Evolutionary conservation across 805 yeast species (phyloP).

Genomic region (Wickerhamiella siamensis): DNA sequence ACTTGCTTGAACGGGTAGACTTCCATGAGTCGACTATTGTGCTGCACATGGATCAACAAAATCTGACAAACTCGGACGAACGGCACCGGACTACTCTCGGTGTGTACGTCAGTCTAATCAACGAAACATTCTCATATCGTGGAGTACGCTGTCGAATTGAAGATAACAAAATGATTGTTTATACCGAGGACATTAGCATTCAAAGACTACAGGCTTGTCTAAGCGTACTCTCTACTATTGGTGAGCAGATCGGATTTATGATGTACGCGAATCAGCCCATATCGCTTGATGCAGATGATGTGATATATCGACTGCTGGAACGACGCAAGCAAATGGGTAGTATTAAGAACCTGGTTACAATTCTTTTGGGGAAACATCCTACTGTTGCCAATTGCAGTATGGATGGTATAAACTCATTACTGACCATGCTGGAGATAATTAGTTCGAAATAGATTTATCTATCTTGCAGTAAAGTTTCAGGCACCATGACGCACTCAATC

Average conservation of each 20-base stretch:
- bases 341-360: slow-evolving; percentile 16
- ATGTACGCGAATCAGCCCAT: slow-evolving; percentile 18
- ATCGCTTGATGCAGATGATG: slow-evolving; percentile 21
- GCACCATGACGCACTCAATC: background rate
- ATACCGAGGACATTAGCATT: slow-evolving; percentile 41
- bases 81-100: slow-evolving; percentile 61
- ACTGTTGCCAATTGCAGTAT: slow-evolving; percentile 21
- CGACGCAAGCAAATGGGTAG: slow-evolving; percentile 5
- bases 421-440: slow-evolving; percentile 17
- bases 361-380: slow-evolving; percentile 21
- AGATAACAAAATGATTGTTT: slow-evolving; percentile 55
- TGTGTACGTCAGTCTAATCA: slow-evolving; percentile 71
- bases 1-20: slow-evolving; percentile 64
- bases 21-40: slow-evolving; percentile 63
- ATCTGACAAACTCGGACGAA: slow-evolving; percentile 34
- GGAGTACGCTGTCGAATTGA: slow-evolving; percentile 68
- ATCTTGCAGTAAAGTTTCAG: background rate
- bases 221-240: slow-evolving; percentile 7
- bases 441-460: background rate
- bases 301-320: slow-evolving; percentile 21
- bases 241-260: slow-evolving; percentile 16
- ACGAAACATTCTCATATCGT: slow-evolving; percentile 42
- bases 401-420: slow-evolving; percentile 24
- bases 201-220: slow-evolving; percentile 21
- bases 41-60: slow-evolving; percentile 59